Evolutionary conservation across 768 basidiomycete species (phyloP), one percentile per base, ranked within the genome.

Genomic region (Termitomyces sp.): DNA sequence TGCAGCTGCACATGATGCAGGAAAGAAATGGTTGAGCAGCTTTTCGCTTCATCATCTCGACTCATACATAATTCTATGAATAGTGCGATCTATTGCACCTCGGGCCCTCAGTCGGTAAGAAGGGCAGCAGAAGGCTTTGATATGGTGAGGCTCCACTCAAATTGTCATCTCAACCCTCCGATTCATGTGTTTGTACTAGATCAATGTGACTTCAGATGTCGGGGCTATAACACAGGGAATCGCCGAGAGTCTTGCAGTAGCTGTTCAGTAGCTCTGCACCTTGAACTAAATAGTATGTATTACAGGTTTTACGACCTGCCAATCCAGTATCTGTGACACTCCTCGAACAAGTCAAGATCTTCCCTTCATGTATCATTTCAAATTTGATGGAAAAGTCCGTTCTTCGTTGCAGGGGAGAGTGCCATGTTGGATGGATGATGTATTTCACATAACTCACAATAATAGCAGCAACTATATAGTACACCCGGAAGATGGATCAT

Each of bases 11-110:
- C 86, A 88, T 60, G 64, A 62, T 42, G 77, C 77, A 9, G 76
- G 79, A 21, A 89, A 87, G 74, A 89, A 88, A 73, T 86, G 85
- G 86, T 86, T 56, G 19, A 73, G 37, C 21, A 1, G 7, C 2
- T 9, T 49, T 23, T 21, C 5, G 17, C 16, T 19, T 43, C 2
- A 6, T 12, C 14, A 1, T 41, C 14, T 7, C 17, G 21, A n/a
- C 27, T 57, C 17, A 23, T 3, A 16, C 7, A 3, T 38, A 4
- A 31, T 27, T 23, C 17, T 48, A 8, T 1, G 14, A 16, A 4
- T 19, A 68, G 66, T 31, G 67, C 64, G 0, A 68, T 68, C 17
- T 68, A 61, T 59, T 68, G 67, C 41, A 59, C 45, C 10, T 64
- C 65, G 16, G 64, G 66, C 4, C 32, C 56, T 2, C 67, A 68